Percentiles rank a stretch among this genome's conserved stretches.
These are phyloP conservation scores for Phytomonas serpens DNA, from an alignment of 208 protist species.

Conservation along the genomic window DNA sequence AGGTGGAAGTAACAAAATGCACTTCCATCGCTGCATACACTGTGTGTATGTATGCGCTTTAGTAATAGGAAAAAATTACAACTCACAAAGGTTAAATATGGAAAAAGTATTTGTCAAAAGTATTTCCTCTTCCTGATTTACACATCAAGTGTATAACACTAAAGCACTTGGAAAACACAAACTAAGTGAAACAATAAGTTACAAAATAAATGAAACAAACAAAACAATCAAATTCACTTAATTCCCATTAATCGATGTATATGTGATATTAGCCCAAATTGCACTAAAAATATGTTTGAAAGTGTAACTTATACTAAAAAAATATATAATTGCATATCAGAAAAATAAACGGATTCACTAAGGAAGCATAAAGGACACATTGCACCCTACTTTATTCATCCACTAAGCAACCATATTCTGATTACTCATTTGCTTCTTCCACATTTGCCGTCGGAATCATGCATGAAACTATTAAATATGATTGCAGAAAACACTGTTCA, in stretches of 20 bases:
- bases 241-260: slow-evolving; percentile 3
- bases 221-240: slow-evolving; percentile 8
- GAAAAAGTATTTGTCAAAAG: neutral
- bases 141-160: neutral
- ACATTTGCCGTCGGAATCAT: neutral
- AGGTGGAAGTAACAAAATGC: neutral
- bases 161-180: neutral
- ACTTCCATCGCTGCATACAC: neutral
- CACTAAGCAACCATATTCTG: neutral
- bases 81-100: neutral
- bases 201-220: slow-evolving; percentile 12
- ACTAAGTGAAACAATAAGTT: neutral
- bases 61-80: neutral
- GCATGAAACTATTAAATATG: neutral
- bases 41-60: neutral
- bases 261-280: slow-evolving; percentile 1
- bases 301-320: slow-evolving; percentile 7
- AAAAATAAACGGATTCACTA: slow-evolving; percentile 9
- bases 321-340: slow-evolving; percentile 4
- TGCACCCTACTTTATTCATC: neutral
- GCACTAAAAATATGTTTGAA: neutral
- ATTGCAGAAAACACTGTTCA: neutral
- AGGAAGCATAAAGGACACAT: neutral
- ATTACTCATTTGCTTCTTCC: neutral
- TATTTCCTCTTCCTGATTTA: slow-evolving; percentile 3